phyloP scores from a whole-genome alignment of 2,329 filamentous ascomycete genomes.

The Talaromyces sp. region DNA sequence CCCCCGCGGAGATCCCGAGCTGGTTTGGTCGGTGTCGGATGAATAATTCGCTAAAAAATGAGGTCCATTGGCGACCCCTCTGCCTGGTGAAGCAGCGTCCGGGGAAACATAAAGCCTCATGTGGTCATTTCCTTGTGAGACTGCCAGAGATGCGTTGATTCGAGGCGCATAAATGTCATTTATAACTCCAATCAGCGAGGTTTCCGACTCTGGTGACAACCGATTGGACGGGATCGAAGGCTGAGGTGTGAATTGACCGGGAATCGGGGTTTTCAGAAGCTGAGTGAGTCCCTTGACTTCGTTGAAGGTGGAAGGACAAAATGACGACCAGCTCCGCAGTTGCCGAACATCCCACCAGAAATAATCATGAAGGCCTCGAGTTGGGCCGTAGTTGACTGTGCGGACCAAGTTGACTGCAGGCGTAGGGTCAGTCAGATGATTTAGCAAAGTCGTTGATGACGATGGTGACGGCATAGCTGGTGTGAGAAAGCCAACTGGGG shows the following conservation, averaged over 20 bases:
- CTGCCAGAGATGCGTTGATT: slow-evolving; percentile 75
- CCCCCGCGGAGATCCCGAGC: slow-evolving; percentile 48
- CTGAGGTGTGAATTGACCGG: slow-evolving; percentile 33
- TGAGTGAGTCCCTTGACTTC: slow-evolving; percentile 66
- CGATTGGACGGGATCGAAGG: slow-evolving; percentile 39
- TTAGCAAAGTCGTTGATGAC: slow-evolving; percentile 62
- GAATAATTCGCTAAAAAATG: slow-evolving; percentile 51
- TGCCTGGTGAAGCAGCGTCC: slow-evolving; percentile 28
- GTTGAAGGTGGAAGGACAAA: slow-evolving; percentile 67
- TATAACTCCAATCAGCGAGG: slow-evolving; percentile 69
- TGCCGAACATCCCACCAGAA: slow-evolving; percentile 97
- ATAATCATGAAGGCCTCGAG: slow-evolving; percentile 67
- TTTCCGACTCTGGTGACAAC: slow-evolving; percentile 72
- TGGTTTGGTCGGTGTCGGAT: slow-evolving; percentile 45
- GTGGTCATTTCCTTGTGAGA: slow-evolving; percentile 66
- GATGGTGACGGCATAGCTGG: slow-evolving; percentile 21
- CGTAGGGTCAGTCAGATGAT: slow-evolving; percentile 73
- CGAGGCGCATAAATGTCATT: slow-evolving; percentile 76
- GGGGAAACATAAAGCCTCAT: slow-evolving; percentile 40
- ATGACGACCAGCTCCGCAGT: slow-evolving; percentile 74
- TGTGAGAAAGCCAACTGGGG: slow-evolving; percentile 22
- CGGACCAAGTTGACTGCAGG: slow-evolving; percentile 78
- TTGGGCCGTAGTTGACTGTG: slow-evolving; percentile 63
- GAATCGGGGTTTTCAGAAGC: slow-evolving; percentile 66
- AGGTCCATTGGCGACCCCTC: slow-evolving; percentile 39